Evolutionary conservation across 495 filamentous ascomycete genomes (phyloP).

Genomic region (Aspergillus sclerotioniger): DNA sequence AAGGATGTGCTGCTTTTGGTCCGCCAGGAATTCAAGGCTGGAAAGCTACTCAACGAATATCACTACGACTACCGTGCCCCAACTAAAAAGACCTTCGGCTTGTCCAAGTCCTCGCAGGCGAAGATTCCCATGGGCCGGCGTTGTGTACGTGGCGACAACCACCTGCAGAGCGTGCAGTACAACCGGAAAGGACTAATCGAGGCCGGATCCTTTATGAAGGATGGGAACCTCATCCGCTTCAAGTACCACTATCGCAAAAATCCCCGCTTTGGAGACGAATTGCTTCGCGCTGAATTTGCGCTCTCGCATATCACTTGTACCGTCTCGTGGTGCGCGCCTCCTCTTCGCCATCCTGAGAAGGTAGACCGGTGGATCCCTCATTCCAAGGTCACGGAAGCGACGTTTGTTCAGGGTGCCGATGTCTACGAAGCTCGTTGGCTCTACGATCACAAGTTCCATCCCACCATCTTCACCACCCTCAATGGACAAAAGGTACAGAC

Average conservation of each 20-base stretch:
- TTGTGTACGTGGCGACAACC: slow-evolving; percentile 47
- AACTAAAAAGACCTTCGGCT: slow-evolving; percentile 31
- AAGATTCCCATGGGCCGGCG: slow-evolving; percentile 48
- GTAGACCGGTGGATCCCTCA: slow-evolving; percentile 59
- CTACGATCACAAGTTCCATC: slow-evolving; percentile 64
- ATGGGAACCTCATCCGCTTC: slow-evolving; percentile 55
- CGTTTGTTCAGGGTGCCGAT: slow-evolving; percentile 52
- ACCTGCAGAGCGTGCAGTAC: slow-evolving; percentile 51
- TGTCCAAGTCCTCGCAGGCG: slow-evolving; percentile 25
- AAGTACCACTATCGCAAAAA: slow-evolving; percentile 59
- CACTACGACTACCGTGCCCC: slow-evolving; percentile 48
- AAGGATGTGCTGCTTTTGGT: slow-evolving; percentile 46
- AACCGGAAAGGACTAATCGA: slow-evolving; percentile 55
- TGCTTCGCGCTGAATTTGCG: slow-evolving; percentile 57
- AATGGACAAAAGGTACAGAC: slow-evolving; percentile 55
- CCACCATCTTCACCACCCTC: slow-evolving; percentile 55
- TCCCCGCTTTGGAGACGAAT: slow-evolving; percentile 53
- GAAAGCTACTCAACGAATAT: slow-evolving; percentile 48
- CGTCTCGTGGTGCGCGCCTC: slow-evolving; percentile 60
- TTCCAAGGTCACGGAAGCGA: slow-evolving; percentile 58
- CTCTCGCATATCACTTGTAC: slow-evolving; percentile 54
- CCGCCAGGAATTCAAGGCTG: slow-evolving; percentile 48
- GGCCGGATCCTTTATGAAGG: slow-evolving; percentile 54
- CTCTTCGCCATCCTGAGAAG: slow-evolving; percentile 50
- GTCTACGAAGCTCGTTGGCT: slow-evolving; percentile 56